Conservation (phyloP, 2,329 filamentous ascomycete species). For the Ophiosphaerella narmari region DNA sequence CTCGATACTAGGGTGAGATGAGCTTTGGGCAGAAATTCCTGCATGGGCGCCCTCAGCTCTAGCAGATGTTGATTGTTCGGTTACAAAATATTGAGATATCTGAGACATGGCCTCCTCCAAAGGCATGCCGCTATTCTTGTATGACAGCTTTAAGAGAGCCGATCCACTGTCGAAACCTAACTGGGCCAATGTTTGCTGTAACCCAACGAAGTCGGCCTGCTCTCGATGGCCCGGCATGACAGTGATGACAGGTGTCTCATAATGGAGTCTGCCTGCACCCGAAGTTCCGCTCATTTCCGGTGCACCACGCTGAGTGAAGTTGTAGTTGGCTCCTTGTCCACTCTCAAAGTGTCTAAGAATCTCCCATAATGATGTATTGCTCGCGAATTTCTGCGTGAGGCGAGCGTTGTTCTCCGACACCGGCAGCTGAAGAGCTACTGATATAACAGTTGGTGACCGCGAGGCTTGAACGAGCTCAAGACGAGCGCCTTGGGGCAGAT, state of each 20-base stretch:
- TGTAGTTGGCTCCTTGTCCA: conserved; percentile 54
- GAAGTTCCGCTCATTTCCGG: conserved; percentile 63
- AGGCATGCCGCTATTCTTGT: conserved; percentile 75
- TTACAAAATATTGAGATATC: conserved; percentile 76
- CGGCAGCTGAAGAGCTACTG: conserved; percentile 85
- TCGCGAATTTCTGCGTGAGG: conserved; percentile 83
- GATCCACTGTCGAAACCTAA: conserved; percentile 85
- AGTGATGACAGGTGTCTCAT: conserved; percentile 83
- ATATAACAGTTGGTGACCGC: conserved; percentile 81
- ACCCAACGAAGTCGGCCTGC: conserved; percentile 73
- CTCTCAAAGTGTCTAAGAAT: conserved; percentile 89
- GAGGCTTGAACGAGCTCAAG: conserved; percentile 89
- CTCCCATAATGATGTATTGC: conserved; percentile 86
- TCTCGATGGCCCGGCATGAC: conserved; percentile 74
- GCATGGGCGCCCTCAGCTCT: conserved; percentile 37
- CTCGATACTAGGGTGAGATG: conserved; percentile 25
- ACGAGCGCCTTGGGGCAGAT: conserved; percentile 83
- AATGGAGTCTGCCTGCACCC: conserved; percentile 76
- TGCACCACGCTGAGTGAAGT: conserved; percentile 83
- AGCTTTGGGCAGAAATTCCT: conserved; percentile 31
- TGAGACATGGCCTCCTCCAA: conserved; percentile 83
- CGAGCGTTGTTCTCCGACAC: conserved; percentile 57
- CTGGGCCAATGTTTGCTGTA: conserved; percentile 88
- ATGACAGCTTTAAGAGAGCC: conserved; percentile 76
- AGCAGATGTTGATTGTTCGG: conserved; percentile 34